Conservation (phyloP, 768 basidiomycete species). For the Daedaleopsis nitida region DNA sequence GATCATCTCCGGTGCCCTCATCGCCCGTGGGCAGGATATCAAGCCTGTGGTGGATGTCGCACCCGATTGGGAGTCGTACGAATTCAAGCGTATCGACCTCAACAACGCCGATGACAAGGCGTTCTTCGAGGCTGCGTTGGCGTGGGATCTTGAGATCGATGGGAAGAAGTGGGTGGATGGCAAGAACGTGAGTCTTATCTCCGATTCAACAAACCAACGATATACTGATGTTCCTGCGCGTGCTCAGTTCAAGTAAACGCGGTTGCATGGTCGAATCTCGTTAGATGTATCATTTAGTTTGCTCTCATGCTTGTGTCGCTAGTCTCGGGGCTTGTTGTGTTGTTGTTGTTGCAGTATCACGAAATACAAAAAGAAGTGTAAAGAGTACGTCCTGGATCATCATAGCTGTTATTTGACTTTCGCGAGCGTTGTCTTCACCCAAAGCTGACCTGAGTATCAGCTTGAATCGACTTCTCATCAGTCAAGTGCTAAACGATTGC, state of each 20-base stretch:
- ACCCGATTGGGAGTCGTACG: slow-evolving; percentile 92
- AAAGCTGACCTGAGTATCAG: too few relatives aligned
- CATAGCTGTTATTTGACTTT: too few relatives aligned
- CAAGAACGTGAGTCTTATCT: slow-evolving; percentile 68
- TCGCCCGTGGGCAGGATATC: slow-evolving; percentile 79
- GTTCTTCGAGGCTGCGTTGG: slow-evolving; percentile 90
- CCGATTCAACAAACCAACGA: not conserved
- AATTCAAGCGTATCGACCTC: slow-evolving; percentile 76
- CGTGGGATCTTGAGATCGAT: slow-evolving; percentile 90
- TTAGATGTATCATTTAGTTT: slow-evolving; percentile 20
- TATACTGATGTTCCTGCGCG: not conserved
- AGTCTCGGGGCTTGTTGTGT: slow-evolving; percentile 25
- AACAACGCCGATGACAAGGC: slow-evolving; percentile 73
- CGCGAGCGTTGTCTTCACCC: too few relatives aligned
- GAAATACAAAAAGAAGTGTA: slow-evolving; percentile 24
- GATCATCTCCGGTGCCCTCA: slow-evolving; percentile 78
- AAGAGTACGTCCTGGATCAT: slow-evolving; percentile 5
- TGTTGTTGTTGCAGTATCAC: slow-evolving; percentile 29
- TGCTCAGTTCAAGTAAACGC: slow-evolving; percentile 31
- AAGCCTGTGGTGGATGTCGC: slow-evolving; percentile 74
- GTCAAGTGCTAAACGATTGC: too few relatives aligned
- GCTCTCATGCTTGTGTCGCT: slow-evolving; percentile 22
- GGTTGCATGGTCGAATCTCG: not conserved
- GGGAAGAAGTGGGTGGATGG: slow-evolving; percentile 92
- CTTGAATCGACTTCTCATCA: too few relatives aligned